Evolutionary conservation across 805 yeast species (phyloP), one percentile per base, ranked within the genome.

Genomic region (Maudiozyma barnettii): DNA sequence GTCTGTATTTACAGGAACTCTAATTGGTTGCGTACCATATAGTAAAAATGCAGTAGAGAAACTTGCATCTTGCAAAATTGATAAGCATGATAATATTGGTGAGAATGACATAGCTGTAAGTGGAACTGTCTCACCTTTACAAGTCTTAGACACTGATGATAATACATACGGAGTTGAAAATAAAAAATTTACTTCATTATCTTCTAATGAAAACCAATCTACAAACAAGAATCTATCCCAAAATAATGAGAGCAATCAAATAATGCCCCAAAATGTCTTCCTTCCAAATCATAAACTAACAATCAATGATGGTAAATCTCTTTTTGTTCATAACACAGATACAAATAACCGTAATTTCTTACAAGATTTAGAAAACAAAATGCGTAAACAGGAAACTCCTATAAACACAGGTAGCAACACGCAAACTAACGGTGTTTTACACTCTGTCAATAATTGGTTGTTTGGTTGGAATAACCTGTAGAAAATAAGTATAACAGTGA

Each of bases 1-100:
- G 4, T 64, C 73, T 12, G 74, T 81, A 5, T 77, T 82, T 57
- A 84, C 82, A 46, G 91, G 86, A 1, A 70, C 74, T 22, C 56
- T 76, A 63, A 64, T 81, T 61, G 79, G 95, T 59, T 65, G 95
- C 75, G 64, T 83, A 9, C 86, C 95, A 4, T 83, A 82, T 59
- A 73, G 77, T 13, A 79, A 77, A 52, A 68, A 70, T 23, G 73
- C 80, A 1, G 71, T 82, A 18, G 89, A 82, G 56, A 79, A 79
- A 58, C 66, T 83, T 45, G 71, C 72, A 2, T 66, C 72, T 0
- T 61, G 66, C 44, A 61, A 56, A 43, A 61, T 64, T 35, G 63
- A 59, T 33, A 57, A 59, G 41, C 33, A 4, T 33, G 66, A 63
- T 46, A 62, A 63, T 43, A 55, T 62, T 36, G 66, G 66, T 4